Evolutionary conservation across 805 yeast species (phyloP), one percentile per base, ranked within the genome.

Genomic region (Wickerhamomyces bovis): DNA sequence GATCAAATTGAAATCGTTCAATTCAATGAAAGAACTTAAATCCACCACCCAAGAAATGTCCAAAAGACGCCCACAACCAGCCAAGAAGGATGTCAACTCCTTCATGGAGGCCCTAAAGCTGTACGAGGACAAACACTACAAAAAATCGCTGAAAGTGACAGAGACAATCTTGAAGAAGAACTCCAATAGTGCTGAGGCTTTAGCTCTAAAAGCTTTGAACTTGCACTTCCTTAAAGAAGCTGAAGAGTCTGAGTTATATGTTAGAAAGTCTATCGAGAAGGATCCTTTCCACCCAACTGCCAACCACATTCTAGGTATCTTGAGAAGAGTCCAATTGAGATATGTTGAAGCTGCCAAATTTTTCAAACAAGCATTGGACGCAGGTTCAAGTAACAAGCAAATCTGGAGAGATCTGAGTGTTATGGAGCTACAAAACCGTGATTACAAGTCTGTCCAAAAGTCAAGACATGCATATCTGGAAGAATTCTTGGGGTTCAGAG

Each of bases 91-190:
- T 53, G 92, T 85, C 47, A 72, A 75, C 28, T 78, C 78, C 52
- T 89, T 92, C 70, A 76, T 83, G 48, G 86, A 84, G 54, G 96
- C 97, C 1, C 73, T 94, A 57, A 80, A 80, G 55, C 74, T 86
- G 26, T 94, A 89, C 59, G 98, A 94, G 61, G 63, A 75, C 42
- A 89, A 87, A 63, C 89, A 89, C 64, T 90, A 90, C 71, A 87
- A 87, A 62, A 89, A 92, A 58, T 80, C 96, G 1, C 66, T 90
- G 56, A 86, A 86, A 62, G 61, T 81, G 25, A 76, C 88, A 39
- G 97, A 94, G 44, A 69, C 76, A 31, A 76, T 86, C 55, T 66
- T 92, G 58, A 87, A 88, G 70, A 88, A 86, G 58, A 80, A 81
- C 58, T 74, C 88, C 15, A 72, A 70, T 43, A 89, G 87, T 64